Conservation (phyloP, 176 grass and related monocot genomes). For the Thalia dealbata region DNA sequence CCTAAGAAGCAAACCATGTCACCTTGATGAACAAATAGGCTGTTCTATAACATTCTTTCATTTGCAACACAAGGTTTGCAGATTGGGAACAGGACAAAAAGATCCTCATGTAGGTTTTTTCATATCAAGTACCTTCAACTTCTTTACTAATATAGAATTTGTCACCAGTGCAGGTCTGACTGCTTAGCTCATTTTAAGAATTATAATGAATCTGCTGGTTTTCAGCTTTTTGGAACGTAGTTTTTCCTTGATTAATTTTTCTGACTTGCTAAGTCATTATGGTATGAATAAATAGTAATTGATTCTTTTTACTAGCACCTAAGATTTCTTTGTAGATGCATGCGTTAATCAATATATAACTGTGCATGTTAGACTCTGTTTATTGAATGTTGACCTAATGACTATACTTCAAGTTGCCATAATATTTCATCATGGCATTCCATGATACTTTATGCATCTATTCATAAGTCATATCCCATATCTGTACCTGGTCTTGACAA, state of each 20-base stretch:
- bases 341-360: too few relatives aligned
- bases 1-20: too few relatives aligned
- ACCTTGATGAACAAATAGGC: too few relatives aligned
- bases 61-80: too few relatives aligned
- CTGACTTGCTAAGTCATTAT: neutral
- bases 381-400: neutral
- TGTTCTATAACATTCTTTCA: too few relatives aligned
- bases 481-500: neutral
- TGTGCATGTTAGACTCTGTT: neutral
- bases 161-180: neutral
- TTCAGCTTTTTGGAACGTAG: neutral
- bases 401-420: neutral
- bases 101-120: neutral
- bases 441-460: neutral
- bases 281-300: neutral
- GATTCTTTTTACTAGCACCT: neutral
- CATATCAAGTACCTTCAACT: neutral
- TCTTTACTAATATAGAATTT: neutral
- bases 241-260: neutral
- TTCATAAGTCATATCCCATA: neutral
- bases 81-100: too few relatives aligned
- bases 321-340: too few relatives aligned
- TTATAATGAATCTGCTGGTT: neutral
- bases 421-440: neutral
- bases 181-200: neutral